A percentile compares a stretch with the other conserved stretches of the same genome.
phyloP scores from a whole-genome alignment of 306 rosid species.

The Lathyrus sativus region DNA sequence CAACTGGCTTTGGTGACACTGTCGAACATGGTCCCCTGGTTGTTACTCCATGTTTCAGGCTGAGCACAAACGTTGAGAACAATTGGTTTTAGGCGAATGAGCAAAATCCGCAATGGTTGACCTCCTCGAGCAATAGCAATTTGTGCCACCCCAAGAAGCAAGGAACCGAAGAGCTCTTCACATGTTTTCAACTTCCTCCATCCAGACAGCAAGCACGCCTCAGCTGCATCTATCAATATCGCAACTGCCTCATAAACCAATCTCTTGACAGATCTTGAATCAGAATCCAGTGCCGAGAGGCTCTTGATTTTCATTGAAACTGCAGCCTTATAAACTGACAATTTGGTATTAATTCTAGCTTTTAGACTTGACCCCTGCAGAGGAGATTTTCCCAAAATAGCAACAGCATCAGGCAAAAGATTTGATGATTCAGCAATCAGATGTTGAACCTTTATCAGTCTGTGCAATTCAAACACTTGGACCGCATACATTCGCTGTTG shows the following conservation, averaged over 20 bases:
- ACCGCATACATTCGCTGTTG: too few relatives aligned
- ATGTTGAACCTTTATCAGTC: too few relatives aligned
- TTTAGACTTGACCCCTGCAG: constrained; percentile 82
- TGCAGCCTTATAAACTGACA: constrained; percentile 78
- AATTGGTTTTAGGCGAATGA: constrained; percentile 91
- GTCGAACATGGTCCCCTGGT: constrained; percentile 88
- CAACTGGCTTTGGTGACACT: constrained; percentile 84
- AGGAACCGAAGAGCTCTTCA: constrained; percentile 85
- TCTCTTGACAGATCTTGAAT: constrained; percentile 77
- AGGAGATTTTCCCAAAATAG: too few relatives aligned
- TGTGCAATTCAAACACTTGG: too few relatives aligned
- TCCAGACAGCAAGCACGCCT: constrained; percentile 89
- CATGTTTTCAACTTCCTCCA: constrained; percentile 89
- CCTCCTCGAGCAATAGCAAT: constrained; percentile 87
- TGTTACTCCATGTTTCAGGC: constrained; percentile 89
- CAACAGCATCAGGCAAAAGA: too few relatives aligned
- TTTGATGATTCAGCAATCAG: too few relatives aligned
- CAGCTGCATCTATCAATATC: constrained; percentile 88
- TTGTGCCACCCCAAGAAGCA: constrained; percentile 79
- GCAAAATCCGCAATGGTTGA: constrained; percentile 88
- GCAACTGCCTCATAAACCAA: constrained; percentile 90
- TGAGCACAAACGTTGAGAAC: constrained; percentile 88
- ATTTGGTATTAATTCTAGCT: constrained; percentile 79
- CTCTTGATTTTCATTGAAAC: constrained; percentile 66
- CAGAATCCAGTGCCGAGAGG: constrained; percentile 71